Conservation (phyloP, 495 filamentous ascomycete species). For the Podospora conica region DNA sequence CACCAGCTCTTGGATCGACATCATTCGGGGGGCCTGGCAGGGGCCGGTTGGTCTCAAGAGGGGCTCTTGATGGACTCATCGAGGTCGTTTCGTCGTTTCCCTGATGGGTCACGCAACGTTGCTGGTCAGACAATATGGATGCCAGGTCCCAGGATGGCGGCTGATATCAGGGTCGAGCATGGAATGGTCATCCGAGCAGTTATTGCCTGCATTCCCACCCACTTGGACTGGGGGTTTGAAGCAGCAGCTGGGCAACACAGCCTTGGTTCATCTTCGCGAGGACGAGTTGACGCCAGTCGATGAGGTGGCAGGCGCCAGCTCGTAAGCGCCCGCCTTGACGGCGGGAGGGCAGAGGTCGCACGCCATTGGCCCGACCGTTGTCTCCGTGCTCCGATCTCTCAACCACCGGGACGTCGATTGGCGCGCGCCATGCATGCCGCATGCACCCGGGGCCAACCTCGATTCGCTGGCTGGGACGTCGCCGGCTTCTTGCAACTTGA, state of each 20-base stretch:
- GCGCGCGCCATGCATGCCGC: slow-evolving; percentile 30
- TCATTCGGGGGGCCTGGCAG: not conserved
- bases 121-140: not conserved
- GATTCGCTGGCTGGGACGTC: slow-evolving; percentile 13
- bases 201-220: slow-evolving; percentile 6
- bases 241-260: slow-evolving; percentile 1
- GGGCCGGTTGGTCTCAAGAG: not conserved
- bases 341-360: slow-evolving; percentile 10
- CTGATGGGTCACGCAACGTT: not conserved
- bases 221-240: not conserved
- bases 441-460: slow-evolving; percentile 20
- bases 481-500: slow-evolving; percentile 16
- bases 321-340: slow-evolving; percentile 29
- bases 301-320: slow-evolving; percentile 15
- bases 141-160: not conserved
- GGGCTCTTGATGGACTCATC: not conserved
- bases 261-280: slow-evolving; percentile 16
- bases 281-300: slow-evolving; percentile 21
- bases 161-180: not conserved
- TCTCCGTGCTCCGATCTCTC: slow-evolving; percentile 9
- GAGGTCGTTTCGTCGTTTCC: not conserved
- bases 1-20: not conserved
- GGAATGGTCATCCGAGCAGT: not conserved
- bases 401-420: slow-evolving; percentile 17
- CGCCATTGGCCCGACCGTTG: slow-evolving; percentile 11